Evolutionary conservation across 2,329 filamentous ascomycete species (phyloP).

Genomic region (Emmonsia crescens): DNA sequence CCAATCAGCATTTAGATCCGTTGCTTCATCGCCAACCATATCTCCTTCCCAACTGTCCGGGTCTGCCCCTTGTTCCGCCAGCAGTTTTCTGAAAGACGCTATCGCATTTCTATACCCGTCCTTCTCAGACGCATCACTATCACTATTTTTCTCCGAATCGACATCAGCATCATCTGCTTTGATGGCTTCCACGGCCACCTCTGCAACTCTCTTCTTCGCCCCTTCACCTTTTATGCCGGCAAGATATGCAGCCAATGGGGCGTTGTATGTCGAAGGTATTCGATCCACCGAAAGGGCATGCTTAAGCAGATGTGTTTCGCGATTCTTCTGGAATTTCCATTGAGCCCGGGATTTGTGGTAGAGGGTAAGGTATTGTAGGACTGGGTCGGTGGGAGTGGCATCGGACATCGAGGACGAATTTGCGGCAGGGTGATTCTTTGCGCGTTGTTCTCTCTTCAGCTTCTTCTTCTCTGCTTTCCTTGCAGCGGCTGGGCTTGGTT

Average conservation of each 20-base stretch:
- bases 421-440: conserved; percentile 4
- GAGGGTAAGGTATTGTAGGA: conserved; percentile 64
- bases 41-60: conserved; percentile 14
- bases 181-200: conserved; percentile 54
- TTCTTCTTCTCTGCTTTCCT: conserved; percentile 14
- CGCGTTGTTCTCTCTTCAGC: conserved; percentile 8
- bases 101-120: conserved; percentile 42
- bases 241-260: conserved; percentile 65
- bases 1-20: conserved; percentile 6
- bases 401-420: neutral
- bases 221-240: conserved; percentile 65
- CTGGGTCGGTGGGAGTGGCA: conserved; percentile 32
- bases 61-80: conserved; percentile 20
- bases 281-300: conserved; percentile 62
- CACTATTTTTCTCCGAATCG: conserved; percentile 12
- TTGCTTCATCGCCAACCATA: conserved; percentile 17
- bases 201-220: conserved; percentile 52
- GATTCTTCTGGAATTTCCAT: conserved; percentile 97
- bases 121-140: conserved; percentile 9
- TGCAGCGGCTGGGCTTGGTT: conserved; percentile 8
- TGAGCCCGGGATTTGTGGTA: conserved; percentile 58
- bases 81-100: conserved; percentile 31
- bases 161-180: conserved; percentile 24
- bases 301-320: conserved; percentile 76
- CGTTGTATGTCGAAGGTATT: conserved; percentile 59